A percentile compares a stretch with the other conserved stretches of the same genome.
Evolutionary conservation across 2,329 filamentous ascomycete species (phyloP).

Genomic region (Phaeomoniella chlamydospora): DNA sequence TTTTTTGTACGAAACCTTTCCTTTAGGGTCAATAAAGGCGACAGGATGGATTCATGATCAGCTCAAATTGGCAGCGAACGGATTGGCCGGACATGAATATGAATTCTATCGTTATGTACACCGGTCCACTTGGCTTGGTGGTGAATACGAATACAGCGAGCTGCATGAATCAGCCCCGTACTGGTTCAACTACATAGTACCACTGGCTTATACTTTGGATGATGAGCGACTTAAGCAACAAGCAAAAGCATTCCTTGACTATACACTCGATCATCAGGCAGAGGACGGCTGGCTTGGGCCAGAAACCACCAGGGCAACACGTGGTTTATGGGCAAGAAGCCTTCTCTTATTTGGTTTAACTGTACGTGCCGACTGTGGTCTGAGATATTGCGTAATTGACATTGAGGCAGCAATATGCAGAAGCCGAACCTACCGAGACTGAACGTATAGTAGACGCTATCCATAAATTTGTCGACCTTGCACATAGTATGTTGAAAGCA

Average conservation of each 20-base stretch:
- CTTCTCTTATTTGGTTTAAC: slow-evolving; percentile 36
- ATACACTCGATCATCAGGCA: slow-evolving; percentile 32
- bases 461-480: slow-evolving; percentile 34
- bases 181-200: slow-evolving; percentile 45
- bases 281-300: slow-evolving; percentile 46
- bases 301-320: slow-evolving; percentile 25
- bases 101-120: slow-evolving; percentile 43
- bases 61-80: slow-evolving; percentile 32
- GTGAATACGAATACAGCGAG: slow-evolving; percentile 34
- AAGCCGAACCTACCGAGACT: slow-evolving; percentile 31
- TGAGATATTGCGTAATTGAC: no score
- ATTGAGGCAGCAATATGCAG: slow-evolving; percentile 25
- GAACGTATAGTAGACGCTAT: slow-evolving; percentile 33
- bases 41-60: slow-evolving; percentile 38
- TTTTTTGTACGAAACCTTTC: slow-evolving; percentile 19
- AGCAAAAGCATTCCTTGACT: slow-evolving; percentile 28
- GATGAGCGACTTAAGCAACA: slow-evolving; percentile 36
- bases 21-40: slow-evolving; percentile 35
- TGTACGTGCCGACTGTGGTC: no score
- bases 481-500: slow-evolving; percentile 39
- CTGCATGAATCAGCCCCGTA: slow-evolving; percentile 43
- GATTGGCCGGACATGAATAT: slow-evolving; percentile 37
- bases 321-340: slow-evolving; percentile 40
- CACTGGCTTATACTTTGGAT: slow-evolving; percentile 36
- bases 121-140: slow-evolving; percentile 37